Base-by-base conservation (phyloP, 139 green algal genomes). In the Deuterostichococcus epilithicus region DNA sequence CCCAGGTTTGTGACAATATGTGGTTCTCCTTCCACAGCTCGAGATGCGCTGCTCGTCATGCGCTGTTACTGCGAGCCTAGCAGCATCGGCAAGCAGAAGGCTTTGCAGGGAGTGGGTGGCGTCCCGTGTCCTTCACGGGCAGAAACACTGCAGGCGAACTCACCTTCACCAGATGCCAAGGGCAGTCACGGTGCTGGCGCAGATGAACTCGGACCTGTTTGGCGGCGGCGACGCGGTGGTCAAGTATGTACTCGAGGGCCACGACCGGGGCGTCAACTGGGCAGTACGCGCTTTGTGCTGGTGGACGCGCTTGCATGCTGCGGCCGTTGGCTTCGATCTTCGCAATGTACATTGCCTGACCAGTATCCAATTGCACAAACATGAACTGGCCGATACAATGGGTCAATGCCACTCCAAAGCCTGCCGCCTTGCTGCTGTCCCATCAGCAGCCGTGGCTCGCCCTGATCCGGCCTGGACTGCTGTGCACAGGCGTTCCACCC, bases 181-280 rank as follows among this genome's bases (percentile, higher is more conserved):
- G 15, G 18, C 15, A 13, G 15, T n/a, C 15, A 68, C 4, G 15
- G 28, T 75, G 5, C 0, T 10, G 15, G 71, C 74, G 69, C 91
- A 97, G 80, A 95, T 98, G 89, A 97, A 97, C 83, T 72, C 88
- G 6, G 96, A 99, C 79, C 86, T 99, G 35, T 99, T 99, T 83
- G 96, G 96, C 58, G 91, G 96, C 33, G 95, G 95, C 20, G 96
- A 99, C 77, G 94, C 94, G 1, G 85, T 98, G 32, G 96, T 99
- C 28, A 99, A 99, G 90, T 98, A 99, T 83, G 96, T 99, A 72
- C 88, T 99, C 65, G 96, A 99, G 84, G 96, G 96, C 6, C 96
- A 99, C 79, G 96, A 99, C 86, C 85, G 96, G 6, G 96, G 96
- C 10, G 96, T 99, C 8, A 99, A 99, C 88, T 99, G 96, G 96